Evolutionary conservation across 2,329 filamentous ascomycete species (phyloP), one percentile per base, ranked within the genome.

Genomic region (Cladophialophora immunda): DNA sequence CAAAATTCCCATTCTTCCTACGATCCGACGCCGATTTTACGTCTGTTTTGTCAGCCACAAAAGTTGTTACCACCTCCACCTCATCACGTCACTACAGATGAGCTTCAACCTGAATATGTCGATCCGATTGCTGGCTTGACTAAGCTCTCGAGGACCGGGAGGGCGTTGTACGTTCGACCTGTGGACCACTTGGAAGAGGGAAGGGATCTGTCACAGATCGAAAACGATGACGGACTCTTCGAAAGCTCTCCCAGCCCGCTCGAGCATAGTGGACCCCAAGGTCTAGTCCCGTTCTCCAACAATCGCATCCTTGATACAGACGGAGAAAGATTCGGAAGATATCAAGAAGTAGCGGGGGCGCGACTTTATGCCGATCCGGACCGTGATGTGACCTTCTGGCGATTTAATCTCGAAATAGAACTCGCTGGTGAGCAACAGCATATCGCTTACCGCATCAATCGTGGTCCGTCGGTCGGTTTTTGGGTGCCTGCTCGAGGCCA

Each of bases 381-480:
- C 76, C 86, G 91, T 66, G 94, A 94, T 50, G 89, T 91, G 68
- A 99, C 95, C 0, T 99, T 99, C 79, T 99, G 95, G 95, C 88
- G 93, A 50, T 99, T 98, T 84, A 97, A 93, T 76, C 86, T 99
- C 57, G 94, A 98, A 78, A 86, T 99, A 58, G 94, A 99, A 78
- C 86, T 99, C 17, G 85, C 86, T 3, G 84, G 89, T 22, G 86
- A 84, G 66, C 92, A 98, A 78, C 88, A 94, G 73, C 90, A 94
- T 45, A 91, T 99, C 70, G 94, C 94, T 0, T 99, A 99, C 79
- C 92, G 94, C 62, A 97, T 99, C 81, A 99, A 99, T 75, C 86
- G 90, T 55, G 94, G 95, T 0, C 94, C 94, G 5, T 88, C 92
- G 2, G 89, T 92, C 60, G 92, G 91, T 1, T 99, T 99, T 78